A percentile compares a stretch with the other conserved stretches of the same genome.
Evolutionary conservation across 108 stramenopile species (phyloP).

Genomic region (Skeletonema grethae): DNA sequence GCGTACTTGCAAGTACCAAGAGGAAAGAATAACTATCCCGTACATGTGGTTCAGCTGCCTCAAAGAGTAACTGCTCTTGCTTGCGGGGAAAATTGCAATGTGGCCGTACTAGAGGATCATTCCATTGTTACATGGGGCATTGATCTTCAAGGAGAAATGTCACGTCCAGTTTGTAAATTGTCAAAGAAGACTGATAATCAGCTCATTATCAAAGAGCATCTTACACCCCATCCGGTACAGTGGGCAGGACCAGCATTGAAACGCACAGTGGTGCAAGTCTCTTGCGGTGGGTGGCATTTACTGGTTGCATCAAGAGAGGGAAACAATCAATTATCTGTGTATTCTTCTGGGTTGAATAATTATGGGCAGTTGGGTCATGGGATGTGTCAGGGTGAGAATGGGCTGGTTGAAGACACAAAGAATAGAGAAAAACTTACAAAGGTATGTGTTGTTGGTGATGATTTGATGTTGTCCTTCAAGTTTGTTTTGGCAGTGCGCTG

Average conservation of each 20-base stretch:
- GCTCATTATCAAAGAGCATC: slow-evolving; percentile 47
- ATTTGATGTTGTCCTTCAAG: too few relatives aligned
- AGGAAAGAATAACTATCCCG: slow-evolving; percentile 33
- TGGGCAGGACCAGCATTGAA: slow-evolving; percentile 19
- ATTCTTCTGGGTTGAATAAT: slow-evolving; percentile 82
- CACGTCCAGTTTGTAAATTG: slow-evolving; percentile 21
- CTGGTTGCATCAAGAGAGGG: slow-evolving; percentile 71
- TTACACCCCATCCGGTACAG: slow-evolving; percentile 57
- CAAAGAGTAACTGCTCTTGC: slow-evolving; percentile 41
- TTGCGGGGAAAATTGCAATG: slow-evolving; percentile 55
- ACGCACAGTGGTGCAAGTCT: slow-evolving; percentile 57
- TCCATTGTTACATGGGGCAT: slow-evolving; percentile 72
- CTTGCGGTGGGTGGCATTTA: slow-evolving; percentile 84
- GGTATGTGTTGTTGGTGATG: slow-evolving; percentile 10
- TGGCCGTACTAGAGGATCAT: slow-evolving; percentile 64
- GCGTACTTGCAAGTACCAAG: slow-evolving; percentile 14
- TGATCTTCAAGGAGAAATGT: slow-evolving; percentile 43
- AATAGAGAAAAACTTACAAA: slow-evolving; percentile 34
- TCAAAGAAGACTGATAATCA: slow-evolving; percentile 29
- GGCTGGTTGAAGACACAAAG: slow-evolving; percentile 32
- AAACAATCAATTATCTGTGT: slow-evolving; percentile 46
- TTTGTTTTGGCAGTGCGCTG: neutral
- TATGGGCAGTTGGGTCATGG: slow-evolving; percentile 94
- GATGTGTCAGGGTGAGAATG: too few relatives aligned
- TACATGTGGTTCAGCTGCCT: slow-evolving; percentile 40